Base-by-base conservation (phyloP, 148 eudicot species). In the Nepenthes gracilis region DNA sequence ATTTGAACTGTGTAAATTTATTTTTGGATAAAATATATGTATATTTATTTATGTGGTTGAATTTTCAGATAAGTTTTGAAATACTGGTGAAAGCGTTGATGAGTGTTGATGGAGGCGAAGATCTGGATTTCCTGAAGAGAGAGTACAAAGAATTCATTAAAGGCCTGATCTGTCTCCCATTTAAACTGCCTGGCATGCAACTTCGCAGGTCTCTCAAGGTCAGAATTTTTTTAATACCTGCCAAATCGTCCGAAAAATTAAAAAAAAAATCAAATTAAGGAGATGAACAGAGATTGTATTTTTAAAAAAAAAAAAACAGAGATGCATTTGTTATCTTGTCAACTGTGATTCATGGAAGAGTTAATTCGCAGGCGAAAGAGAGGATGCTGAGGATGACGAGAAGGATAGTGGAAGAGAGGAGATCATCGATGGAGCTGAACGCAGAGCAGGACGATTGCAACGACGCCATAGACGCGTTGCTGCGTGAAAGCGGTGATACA, bases 111-210 rank as follows among this genome's bases (percentile, higher is more conserved):
- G 85, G 86, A 5, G 96, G 96, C 55, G 85, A 82, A 67, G 90
- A 88, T 62, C 53, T 85, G 78, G 70, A 85, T 43, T 68, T 82
- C 65, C 70, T 92, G 61, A 88, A 80, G 64, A 75, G 71, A 67
- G 88, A 88, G 64, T 92, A 76, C 53, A 75, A 59, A 58, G 94
- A 88, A 57, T 84, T 88, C 70, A 92, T 85, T 69, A 88, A 83
- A 67, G 97, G 98, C 12, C 72, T 92, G 68, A 81, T 92, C 36
- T 92, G 96, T 75, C 53, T 92, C 34, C 98, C 98, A 2, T 68
- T 92, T 62, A 88, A 88, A 47, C 68, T 92, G 59, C 98, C 98
- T 1, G 94, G 94, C 23, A 85, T 90, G 36, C 85, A 75, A 60
- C 70, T 92, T 43, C 75, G 85, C 72, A 88, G 77, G 69, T 85